phyloP scores from a whole-genome alignment of 805 yeast species.

The Metschnikowia lochheadii region DNA sequence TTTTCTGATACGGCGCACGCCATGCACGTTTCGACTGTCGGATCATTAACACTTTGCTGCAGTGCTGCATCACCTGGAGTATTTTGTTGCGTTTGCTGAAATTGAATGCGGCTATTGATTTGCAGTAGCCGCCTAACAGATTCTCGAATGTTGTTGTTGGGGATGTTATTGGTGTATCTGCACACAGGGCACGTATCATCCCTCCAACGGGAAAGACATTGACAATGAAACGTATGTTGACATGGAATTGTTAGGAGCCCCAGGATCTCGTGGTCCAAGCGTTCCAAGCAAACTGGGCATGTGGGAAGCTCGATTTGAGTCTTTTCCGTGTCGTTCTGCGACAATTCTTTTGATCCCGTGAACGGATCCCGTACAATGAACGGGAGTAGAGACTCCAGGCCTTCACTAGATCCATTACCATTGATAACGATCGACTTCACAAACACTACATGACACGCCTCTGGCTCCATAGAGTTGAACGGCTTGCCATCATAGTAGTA shows the following conservation, averaged over 20 bases:
- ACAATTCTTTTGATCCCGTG: conserved; percentile 31
- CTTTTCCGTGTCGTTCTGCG: not conserved
- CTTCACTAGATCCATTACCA: conserved; percentile 9
- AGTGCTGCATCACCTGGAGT: conserved; percentile 16
- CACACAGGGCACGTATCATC: conserved; percentile 92
- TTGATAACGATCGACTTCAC: conserved; percentile 56
- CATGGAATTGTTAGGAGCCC: conserved; percentile 87
- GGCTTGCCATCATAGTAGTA: conserved; percentile 63
- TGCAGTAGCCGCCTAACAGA: conserved; percentile 33
- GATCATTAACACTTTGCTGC: not conserved
- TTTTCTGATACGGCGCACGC: conserved; percentile 58
- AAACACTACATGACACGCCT: conserved; percentile 71
- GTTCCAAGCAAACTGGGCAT: conserved; percentile 88
- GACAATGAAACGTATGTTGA: conserved; percentile 90
- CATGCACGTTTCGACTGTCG: conserved; percentile 37
- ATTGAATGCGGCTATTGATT: conserved; percentile 19
- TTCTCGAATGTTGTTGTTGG: conserved; percentile 33
- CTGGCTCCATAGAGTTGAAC: conserved; percentile 87
- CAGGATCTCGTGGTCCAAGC: conserved; percentile 76
- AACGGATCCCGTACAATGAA: conserved; percentile 72
- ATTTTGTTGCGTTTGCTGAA: conserved; percentile 8
- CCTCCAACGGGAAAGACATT: conserved; percentile 81
- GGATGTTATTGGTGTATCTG: conserved; percentile 57
- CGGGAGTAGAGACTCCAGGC: conserved; percentile 44
- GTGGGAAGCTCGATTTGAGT: conserved; percentile 67